Evolutionary conservation across 441 rosid genomes (phyloP), one percentile per base, ranked within the genome.

Genomic region (Jatropha multifida): DNA sequence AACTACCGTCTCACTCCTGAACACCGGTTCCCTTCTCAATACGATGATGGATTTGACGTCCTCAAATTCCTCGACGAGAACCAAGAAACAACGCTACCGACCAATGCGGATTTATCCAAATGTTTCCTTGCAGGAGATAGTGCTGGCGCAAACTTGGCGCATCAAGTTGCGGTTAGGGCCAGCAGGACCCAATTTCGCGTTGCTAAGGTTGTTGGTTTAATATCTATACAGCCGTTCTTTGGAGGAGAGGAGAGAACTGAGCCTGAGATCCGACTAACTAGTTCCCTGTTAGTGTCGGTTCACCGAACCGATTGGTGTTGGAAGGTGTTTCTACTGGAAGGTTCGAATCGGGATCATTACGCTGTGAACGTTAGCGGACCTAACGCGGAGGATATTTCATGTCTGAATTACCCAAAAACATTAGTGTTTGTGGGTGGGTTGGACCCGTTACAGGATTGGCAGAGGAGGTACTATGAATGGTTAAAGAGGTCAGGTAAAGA

Each of bases 371-470:
- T 90, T 61, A 80, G 85, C 18, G 90, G 90, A 49, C 89, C 91
- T 0, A 89, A 85, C 27, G 87, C 81, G 2, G 86, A 77, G 2
- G 89, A 88, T n/a, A 76, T 92, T 0, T 56, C 85, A 48, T 76
- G 68, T 56, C 46, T 88, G 81, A 81, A 81, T 5, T 92, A 76
- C 37, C 97, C 98, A 77, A 83, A 72, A 37, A 85, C 89, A 69
- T 1, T 92, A 79, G 90, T 92, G 78, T 65, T 89, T 0, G 86
- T 84, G 51, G 91, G 79, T 0, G 96, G 94, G 61, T 86, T 87
- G 18, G 97, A 93, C 62, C 97, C 95, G 72, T 81, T 94, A 15
- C 77, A 84, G 37, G 96, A 94, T 81, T 86, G 98, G 97, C 96
- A 92, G 64, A 85, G 78, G 74, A 85, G 86, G 73, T 90, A 94